Evolutionary conservation across 257 asterid species (phyloP).

Genomic region (Salvia hispanica): DNA sequence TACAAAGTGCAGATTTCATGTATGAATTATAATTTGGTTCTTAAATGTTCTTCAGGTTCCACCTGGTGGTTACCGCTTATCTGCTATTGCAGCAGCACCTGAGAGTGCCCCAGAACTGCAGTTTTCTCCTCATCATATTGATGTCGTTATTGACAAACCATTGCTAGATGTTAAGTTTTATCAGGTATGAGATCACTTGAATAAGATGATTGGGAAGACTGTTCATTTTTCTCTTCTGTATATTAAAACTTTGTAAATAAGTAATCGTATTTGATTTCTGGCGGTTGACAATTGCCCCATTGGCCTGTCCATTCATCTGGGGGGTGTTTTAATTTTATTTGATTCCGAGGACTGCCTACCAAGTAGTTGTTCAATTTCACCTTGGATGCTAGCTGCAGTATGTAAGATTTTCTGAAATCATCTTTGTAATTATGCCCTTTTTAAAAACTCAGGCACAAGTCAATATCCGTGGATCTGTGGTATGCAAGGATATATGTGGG

Average conservation of each 20-base stretch:
- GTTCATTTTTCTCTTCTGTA: not conserved
- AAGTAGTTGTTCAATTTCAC: slow-evolving; percentile 17
- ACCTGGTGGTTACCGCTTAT: slow-evolving; percentile 88
- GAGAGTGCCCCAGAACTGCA: slow-evolving; percentile 81
- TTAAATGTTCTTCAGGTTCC: slow-evolving; percentile 64
- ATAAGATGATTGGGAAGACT: slow-evolving; percentile 11
- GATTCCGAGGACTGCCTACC: not conserved
- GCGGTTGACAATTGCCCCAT: slow-evolving; percentile 12
- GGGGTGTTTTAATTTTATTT: slow-evolving; percentile 5
- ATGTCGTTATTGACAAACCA: slow-evolving; percentile 67
- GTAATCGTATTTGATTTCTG: slow-evolving; percentile 6
- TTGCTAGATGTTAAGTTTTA: slow-evolving; percentile 59
- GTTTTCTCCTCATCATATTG: slow-evolving; percentile 75
- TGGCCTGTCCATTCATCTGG: slow-evolving; percentile 14
- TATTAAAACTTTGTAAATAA: slow-evolving; percentile 5
- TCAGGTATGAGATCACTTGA: slow-evolving; percentile 65
- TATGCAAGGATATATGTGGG: slow-evolving; percentile 82
- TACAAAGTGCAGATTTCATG: slow-evolving; percentile 23
- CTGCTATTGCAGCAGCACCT: slow-evolving; percentile 79
- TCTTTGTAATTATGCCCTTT: slow-evolving; percentile 30
- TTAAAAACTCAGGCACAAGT: slow-evolving; percentile 74
- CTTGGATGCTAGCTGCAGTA: slow-evolving; percentile 4
- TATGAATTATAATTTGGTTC: slow-evolving; percentile 22
- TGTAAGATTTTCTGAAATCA: slow-evolving; percentile 8
- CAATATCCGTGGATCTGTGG: slow-evolving; percentile 72